Conservation (phyloP, 305 asterid species). For the Vinca major region DNA sequence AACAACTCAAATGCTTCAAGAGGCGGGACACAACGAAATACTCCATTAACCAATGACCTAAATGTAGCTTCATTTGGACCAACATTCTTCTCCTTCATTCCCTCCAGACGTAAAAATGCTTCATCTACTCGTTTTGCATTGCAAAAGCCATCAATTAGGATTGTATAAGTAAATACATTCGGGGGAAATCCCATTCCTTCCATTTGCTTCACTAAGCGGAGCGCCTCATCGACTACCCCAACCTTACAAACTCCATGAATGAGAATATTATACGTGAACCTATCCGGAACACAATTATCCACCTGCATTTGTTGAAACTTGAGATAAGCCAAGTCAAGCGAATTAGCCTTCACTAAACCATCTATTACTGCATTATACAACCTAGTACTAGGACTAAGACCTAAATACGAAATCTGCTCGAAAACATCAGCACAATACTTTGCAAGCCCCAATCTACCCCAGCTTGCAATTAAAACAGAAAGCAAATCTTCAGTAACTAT, state of each 20-base stretch:
- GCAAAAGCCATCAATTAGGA: slow-evolving; percentile 75
- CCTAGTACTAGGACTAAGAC: slow-evolving; percentile 66
- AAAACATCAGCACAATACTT: slow-evolving; percentile 73
- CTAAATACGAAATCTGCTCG: slow-evolving; percentile 84
- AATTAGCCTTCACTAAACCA: slow-evolving; percentile 77
- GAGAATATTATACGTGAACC: slow-evolving; percentile 76
- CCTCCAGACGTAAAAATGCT: slow-evolving; percentile 54
- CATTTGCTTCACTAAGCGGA: slow-evolving; percentile 84
- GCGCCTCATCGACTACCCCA: slow-evolving; percentile 83
- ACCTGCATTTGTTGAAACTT: slow-evolving; percentile 94
- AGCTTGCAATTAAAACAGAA: slow-evolving; percentile 63
- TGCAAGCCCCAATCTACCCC: slow-evolving; percentile 91
- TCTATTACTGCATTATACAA: slow-evolving; percentile 81
- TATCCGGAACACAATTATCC: slow-evolving; percentile 70
- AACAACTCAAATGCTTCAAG: slow-evolving; percentile 44
- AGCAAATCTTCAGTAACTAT: slow-evolving; percentile 54
- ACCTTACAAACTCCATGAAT: slow-evolving; percentile 89
- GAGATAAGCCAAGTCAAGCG: slow-evolving; percentile 85
- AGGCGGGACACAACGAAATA: slow-evolving; percentile 46
- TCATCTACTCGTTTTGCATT: slow-evolving; percentile 54
- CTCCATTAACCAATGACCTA: slow-evolving; percentile 75
- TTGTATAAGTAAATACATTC: slow-evolving; percentile 80
- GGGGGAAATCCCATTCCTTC: slow-evolving; percentile 56
- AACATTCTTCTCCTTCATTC: slow-evolving; percentile 54
- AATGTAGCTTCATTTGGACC: slow-evolving; percentile 75